Base-by-base conservation (phyloP, 1,139 yeast genomes). In the Pichia sp. region DNA sequence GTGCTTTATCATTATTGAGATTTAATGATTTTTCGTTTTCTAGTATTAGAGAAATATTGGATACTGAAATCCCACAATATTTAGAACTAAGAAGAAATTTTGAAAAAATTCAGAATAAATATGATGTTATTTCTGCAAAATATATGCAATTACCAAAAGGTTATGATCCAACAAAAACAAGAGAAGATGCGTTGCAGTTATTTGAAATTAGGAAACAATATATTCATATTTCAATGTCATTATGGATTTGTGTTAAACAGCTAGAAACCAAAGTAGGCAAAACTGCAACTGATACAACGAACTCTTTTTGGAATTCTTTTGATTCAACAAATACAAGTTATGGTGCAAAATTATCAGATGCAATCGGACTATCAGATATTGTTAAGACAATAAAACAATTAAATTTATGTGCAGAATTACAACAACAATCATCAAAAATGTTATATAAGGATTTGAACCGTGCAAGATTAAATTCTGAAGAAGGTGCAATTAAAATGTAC, bases 131-230 rank as follows among this genome's bases (percentile, higher is more conserved):
- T 43, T 64, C 82, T 45, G 64, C 70, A 1, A 69, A 78, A 42
- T 87, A 76, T 58, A 68, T 78, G 52, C 65, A 80, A n/a, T 76
- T 73, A 39, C 71, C 80, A 22, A 84, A 82, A 57, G 65, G 76
- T 3, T 78, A 77, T 47, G 87, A 82, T 43, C 76, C 94, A 0
- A 63, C 69, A 0, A 76, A 81, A 29, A 70, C 82, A 2, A 70
- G 82, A 51, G 96, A 87, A 57, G 95, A 87, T 61, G 92, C 96
- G 0, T 71, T 76, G 47, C 95, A 87, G 53, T 66, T 90, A 35
- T 82, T 72, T 50, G 82, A 77, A 51, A 79, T 82, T 5, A 68
- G 90, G 40, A 80, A 79, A 53, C 78, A 79, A 25, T 90, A 90
- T 60, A 65, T 86, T 12, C 77, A 76, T 47, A 71, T 79, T 0